Percentiles rank a stretch among this genome's conserved stretches.
Conservation (phyloP, 164 flowering plant species). For the Brasenia schreberi region DNA sequence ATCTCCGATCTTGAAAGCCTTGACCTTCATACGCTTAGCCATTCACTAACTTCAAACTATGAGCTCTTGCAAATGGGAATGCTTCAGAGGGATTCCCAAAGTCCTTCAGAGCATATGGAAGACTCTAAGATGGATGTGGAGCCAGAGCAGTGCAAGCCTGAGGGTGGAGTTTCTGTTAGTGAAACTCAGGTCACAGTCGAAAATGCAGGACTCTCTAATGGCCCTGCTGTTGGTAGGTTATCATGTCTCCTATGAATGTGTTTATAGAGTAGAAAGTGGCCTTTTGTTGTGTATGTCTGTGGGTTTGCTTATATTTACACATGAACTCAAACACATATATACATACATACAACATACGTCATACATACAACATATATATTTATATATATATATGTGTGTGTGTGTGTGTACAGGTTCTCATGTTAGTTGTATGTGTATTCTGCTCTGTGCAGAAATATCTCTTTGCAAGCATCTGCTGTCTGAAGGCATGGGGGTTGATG, state of each 20-base stretch:
- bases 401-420: no score
- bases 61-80: conserved; percentile 14
- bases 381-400: no score
- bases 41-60: conserved; percentile 37
- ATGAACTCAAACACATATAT: no score
- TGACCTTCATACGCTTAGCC: conserved; percentile 25
- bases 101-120: conserved; percentile 9
- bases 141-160: conserved; percentile 8
- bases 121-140: conserved; percentile 13
- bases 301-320: no score
- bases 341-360: no score
- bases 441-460: conserved; percentile 34
- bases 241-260: no score
- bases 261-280: no score
- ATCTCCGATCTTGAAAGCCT: conserved; percentile 13
- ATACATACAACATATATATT: no score
- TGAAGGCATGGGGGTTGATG: conserved; percentile 47
- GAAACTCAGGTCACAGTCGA: conserved; percentile 11
- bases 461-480: conserved; percentile 40
- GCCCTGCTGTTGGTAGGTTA: conserved; percentile 39
- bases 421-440: neutral
- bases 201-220: conserved; percentile 10
- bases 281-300: no score
- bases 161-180: conserved; percentile 4
- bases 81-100: conserved; percentile 16